A percentile compares a stretch with the other conserved stretches of the same genome.
Evolutionary conservation across 129 eudicot genomes (phyloP).

Genomic region (Pulicaria dysenterica): DNA sequence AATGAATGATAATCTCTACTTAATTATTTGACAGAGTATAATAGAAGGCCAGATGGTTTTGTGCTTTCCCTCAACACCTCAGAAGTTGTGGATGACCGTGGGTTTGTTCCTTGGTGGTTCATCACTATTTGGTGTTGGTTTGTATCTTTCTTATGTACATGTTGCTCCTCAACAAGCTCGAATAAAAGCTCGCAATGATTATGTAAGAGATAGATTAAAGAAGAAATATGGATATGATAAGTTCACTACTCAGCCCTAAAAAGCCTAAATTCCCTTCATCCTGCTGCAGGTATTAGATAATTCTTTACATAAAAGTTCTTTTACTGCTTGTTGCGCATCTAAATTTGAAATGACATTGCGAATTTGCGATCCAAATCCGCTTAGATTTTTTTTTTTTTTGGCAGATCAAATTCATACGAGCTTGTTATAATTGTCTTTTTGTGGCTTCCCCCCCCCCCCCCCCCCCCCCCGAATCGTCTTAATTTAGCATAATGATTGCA

Average conservation of each 20-base stretch:
- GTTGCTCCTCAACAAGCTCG: constrained; percentile 95
- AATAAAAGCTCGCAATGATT: constrained; percentile 71
- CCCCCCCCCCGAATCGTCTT: too few relatives aligned
- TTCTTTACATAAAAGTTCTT: neutral
- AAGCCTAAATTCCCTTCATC: constrained; percentile 8
- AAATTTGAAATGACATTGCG: neutral
- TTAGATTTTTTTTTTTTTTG: neutral
- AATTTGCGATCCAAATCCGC: neutral
- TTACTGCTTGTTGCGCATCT: neutral
- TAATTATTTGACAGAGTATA: neutral
- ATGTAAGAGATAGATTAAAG: constrained; percentile 55
- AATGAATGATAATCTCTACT: neutral
- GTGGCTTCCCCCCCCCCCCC: too few relatives aligned
- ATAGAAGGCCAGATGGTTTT: constrained; percentile 49
- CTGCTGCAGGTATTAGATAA: constrained; percentile 17
- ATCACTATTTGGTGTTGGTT: constrained; percentile 60
- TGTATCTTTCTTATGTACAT: constrained; percentile 68
- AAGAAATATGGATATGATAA: constrained; percentile 73
- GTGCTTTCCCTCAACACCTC: constrained; percentile 74
- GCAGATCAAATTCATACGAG: neutral
- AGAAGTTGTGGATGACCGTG: constrained; percentile 54
- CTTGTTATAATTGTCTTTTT: neutral
- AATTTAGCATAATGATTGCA: neutral
- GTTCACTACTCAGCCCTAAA: constrained; percentile 14
- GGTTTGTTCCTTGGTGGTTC: constrained; percentile 61